phyloP scores from a whole-genome alignment of 2,329 filamentous ascomycete genomes.

The Huntiella omanensis region DNA sequence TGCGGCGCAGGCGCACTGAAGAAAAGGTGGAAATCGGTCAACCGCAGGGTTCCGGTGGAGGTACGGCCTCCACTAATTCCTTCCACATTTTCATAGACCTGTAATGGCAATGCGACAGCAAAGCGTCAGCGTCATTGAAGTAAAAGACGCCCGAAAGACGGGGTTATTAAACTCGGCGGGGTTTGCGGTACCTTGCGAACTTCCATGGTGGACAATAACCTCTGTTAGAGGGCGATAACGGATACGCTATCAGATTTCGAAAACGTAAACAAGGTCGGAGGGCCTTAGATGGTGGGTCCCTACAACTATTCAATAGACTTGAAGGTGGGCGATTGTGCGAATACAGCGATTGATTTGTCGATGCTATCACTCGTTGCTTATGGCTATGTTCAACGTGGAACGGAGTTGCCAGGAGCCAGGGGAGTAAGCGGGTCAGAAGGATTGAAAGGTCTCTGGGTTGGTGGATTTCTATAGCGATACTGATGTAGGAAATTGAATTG shows the following conservation, averaged over 20 bases:
- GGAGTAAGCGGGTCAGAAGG: no score
- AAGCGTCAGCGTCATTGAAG: not conserved
- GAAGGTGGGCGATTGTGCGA: no score
- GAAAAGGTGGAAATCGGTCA: slow-evolving; percentile 44
- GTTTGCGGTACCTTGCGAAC: slow-evolving; percentile 8
- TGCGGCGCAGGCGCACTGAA: slow-evolving; percentile 27
- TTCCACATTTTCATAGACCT: slow-evolving; percentile 39
- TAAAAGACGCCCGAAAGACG: not conserved
- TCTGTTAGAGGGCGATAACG: not conserved
- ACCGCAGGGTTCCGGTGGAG: slow-evolving; percentile 36
- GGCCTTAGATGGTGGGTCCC: no score
- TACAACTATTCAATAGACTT: no score
- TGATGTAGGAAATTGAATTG: no score
- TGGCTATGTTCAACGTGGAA: no score
- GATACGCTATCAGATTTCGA: not conserved
- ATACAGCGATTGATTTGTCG: no score
- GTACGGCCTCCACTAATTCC: slow-evolving; percentile 40
- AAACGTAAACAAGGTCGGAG: not conserved
- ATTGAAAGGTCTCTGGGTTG: no score
- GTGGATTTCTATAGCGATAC: no score
- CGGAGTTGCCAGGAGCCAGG: no score
- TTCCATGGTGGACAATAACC: slow-evolving; percentile 4
- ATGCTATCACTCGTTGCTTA: no score
- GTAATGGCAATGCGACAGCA: not conserved
- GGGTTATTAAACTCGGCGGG: not conserved